These are phyloP conservation scores for Fusarium brachygibbosum DNA, from an alignment of 2,329 filamentous ascomycete genomes.

Conservation along the genomic window DNA sequence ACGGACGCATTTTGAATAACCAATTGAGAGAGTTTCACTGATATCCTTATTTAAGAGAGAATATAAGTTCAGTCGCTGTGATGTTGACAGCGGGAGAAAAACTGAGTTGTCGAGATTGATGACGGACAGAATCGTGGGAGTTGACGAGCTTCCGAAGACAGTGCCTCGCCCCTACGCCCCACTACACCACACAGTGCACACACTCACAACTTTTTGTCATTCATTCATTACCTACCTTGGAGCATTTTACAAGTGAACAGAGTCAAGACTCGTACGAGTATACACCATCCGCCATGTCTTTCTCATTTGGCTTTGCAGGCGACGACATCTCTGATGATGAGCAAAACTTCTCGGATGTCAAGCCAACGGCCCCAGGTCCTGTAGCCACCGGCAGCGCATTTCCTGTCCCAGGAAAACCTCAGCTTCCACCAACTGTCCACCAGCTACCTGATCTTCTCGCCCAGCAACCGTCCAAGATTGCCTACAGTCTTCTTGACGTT, in stretches of 20 bases:
- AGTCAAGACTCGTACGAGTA: not conserved
- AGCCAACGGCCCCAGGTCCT: conserved; percentile 43
- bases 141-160: conserved; percentile 38
- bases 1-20: conserved; percentile 47
- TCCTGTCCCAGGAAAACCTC: conserved; percentile 71
- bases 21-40: not conserved
- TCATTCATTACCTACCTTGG: no score
- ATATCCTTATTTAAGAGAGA: not conserved
- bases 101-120: conserved; percentile 12
- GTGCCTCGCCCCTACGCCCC: conserved; percentile 41
- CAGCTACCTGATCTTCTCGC: conserved; percentile 65
- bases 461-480: conserved; percentile 78
- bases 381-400: conserved; percentile 61
- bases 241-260: not conserved
- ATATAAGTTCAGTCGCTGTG: not conserved
- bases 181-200: conserved; percentile 50
- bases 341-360: conserved; percentile 44
- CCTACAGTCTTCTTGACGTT: conserved; percentile 73
- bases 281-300: conserved; percentile 56
- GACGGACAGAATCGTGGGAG: conserved; percentile 25
- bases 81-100: not conserved
- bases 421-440: conserved; percentile 68
- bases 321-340: conserved; percentile 70
- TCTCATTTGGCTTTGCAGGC: conserved; percentile 73
- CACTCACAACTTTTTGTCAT: conserved; percentile 40